These are phyloP conservation scores for Candida berthetii DNA, from an alignment of 805 yeast species.

Conservation along the genomic window DNA sequence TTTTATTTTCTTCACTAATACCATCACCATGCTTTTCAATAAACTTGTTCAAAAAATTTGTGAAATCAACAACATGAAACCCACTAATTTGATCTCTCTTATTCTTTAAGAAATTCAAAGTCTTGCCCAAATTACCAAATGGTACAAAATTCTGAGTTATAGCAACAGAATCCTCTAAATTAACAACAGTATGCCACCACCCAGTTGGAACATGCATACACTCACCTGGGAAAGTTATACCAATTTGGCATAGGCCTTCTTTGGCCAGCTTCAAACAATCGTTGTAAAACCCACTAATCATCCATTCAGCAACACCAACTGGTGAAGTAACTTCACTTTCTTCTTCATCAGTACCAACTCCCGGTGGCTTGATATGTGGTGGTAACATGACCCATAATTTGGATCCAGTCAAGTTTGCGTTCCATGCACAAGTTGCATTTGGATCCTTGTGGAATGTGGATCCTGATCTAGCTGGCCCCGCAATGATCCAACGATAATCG, in stretches of 20 bases:
- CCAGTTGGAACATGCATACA: slow-evolving; percentile 90
- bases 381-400: slow-evolving; percentile 91
- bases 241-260: slow-evolving; percentile 48
- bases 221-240: slow-evolving; percentile 76
- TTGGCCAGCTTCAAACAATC: slow-evolving; percentile 53
- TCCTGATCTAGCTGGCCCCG: slow-evolving; percentile 79
- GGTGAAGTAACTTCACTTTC: slow-evolving; percentile 91
- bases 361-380: slow-evolving; percentile 73
- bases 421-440: slow-evolving; percentile 88
- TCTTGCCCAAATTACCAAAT: slow-evolving; percentile 48
- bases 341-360: slow-evolving; percentile 67
- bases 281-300: slow-evolving; percentile 71
- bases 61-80: slow-evolving; percentile 54
- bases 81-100: slow-evolving; percentile 76
- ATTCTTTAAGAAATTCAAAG: slow-evolving; percentile 58
- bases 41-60: slow-evolving; percentile 26
- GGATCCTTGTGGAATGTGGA: slow-evolving; percentile 94
- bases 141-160: slow-evolving; percentile 89
- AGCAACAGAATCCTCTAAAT: slow-evolving; percentile 76
- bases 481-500: slow-evolving; percentile 87
- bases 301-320: slow-evolving; percentile 91
- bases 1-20: slow-evolving; percentile 9
- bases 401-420: slow-evolving; percentile 64
- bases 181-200: slow-evolving; percentile 97
- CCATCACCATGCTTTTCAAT: slow-evolving; percentile 14